Evolutionary conservation across 1,284 basidiomycete species (phyloP).

Genomic region (Meripilus lineatus): DNA sequence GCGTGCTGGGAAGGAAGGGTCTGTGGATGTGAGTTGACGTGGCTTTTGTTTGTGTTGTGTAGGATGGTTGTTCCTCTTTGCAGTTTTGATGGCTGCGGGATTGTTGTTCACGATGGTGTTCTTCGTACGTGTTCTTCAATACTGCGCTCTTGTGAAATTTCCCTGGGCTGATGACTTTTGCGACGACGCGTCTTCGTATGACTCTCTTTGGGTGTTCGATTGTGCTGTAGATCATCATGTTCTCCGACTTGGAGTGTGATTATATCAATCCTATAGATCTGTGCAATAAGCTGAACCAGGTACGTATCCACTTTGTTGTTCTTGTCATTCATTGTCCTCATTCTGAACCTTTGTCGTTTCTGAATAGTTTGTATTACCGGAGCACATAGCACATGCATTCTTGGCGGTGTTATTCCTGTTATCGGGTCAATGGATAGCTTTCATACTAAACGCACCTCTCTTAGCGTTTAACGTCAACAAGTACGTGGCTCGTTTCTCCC

Average conservation of each 20-base stretch:
- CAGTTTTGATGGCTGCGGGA: conserved; percentile 89
- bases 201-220: not conserved
- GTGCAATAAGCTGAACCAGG: conserved; percentile 99
- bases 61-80: conserved; percentile 95
- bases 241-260: conserved; percentile 96
- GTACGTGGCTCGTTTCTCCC: conserved; percentile 43
- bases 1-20: too few relatives aligned
- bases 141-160: not conserved
- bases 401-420: conserved; percentile 87
- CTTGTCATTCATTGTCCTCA: not conserved
- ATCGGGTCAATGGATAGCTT: conserved; percentile 93
- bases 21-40: too few relatives aligned
- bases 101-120: conserved; percentile 97
- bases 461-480: conserved; percentile 94
- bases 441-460: conserved; percentile 89
- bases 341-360: not conserved
- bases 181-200: not conserved
- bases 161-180: not conserved
- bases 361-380: conserved; percentile 90
- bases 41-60: conserved; percentile 1
- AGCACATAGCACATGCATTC: conserved; percentile 94
- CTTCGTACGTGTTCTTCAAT: conserved; percentile 66
- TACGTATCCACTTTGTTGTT: conserved; percentile 36
- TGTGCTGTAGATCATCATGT: conserved; percentile 94
- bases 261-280: conserved; percentile 99